Base-by-base conservation (phyloP, 495 filamentous ascomycete species). In the Daldinia bambusicola region DNA sequence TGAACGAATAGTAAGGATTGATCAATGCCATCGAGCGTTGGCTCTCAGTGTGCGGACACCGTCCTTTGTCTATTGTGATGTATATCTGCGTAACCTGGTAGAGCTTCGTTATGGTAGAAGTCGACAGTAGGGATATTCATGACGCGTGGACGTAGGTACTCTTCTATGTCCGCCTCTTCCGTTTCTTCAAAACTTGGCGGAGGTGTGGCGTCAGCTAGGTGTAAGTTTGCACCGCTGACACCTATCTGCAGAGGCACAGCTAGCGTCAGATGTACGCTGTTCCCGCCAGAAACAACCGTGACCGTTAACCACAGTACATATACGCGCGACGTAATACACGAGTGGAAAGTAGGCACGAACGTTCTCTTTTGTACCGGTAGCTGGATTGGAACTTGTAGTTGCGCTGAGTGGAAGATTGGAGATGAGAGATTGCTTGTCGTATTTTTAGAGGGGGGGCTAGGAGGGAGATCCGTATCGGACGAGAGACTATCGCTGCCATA, bases 341-440 rank as follows among this genome's bases (percentile, higher is more conserved):
- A 88, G 80, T 95, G 90, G 81, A 98, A 99, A 16, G 93, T 94
- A 0, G 95, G 96, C 31, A 95, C 79, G 79, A 94, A 93, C 2
- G 88, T 82, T 67, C 89, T 92, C 70, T 86, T 88, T 18, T 77
- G 72, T 9, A 78, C 81, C 0, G 95, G 93, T 0, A 97, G 82
- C 0, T 85, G 82, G 76, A 99, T 80, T 0, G 95, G 94, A 7
- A 97, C 87, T 7, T 91, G 76, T 8, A 98, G 74, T 4, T 81
- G 82, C 0, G 93, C 84, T 1, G 87, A 91, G 80, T 96, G 50
- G 81, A 78, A 43, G 83, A 87, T n/a, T 80, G 81, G 22, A 58
- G 76, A 14, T 75, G 65, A 10, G 0, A 50, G 32, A 50, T 58
- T 38, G 30, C 45, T 16, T 36, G 64, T 53, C 8, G 53, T 14